phyloP scores from a whole-genome alignment of 192 early-diverging fungal genomes.

The Borealophlyctis nickersoniae region DNA sequence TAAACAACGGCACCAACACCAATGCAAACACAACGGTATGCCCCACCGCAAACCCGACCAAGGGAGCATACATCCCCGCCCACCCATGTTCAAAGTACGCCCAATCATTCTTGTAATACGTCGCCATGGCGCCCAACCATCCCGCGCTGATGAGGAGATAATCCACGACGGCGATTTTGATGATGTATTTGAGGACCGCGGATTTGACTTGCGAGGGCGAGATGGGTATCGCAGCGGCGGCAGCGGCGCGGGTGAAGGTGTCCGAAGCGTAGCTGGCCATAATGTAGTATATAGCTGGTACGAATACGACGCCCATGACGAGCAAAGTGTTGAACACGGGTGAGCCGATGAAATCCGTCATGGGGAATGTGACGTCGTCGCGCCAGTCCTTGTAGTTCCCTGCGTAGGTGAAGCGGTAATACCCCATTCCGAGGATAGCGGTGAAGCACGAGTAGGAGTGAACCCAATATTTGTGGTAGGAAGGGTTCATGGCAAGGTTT shows the following conservation, averaged over 20 bases:
- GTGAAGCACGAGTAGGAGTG: too few species aligned
- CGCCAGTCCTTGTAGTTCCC: conserved; percentile 3
- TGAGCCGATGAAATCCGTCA: conserved; percentile 6
- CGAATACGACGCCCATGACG: conserved; percentile 8
- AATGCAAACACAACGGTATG: too few species aligned
- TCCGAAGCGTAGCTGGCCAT: neutral
- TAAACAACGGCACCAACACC: too few species aligned
- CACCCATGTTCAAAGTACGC: too few species aligned
- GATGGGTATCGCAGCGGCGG: neutral
- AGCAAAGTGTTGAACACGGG: conserved; percentile 11
- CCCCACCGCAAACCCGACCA: too few species aligned
- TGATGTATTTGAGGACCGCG: neutral
- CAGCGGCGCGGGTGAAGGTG: neutral
- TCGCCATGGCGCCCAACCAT: too few species aligned
- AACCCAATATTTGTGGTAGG: too few species aligned
- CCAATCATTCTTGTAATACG: too few species aligned
- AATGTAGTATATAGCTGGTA: neutral
- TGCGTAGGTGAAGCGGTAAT: conserved; percentile 9
- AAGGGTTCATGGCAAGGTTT: too few species aligned
- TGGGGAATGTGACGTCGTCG: neutral
- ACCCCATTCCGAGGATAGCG: too few species aligned
- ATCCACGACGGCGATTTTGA: neutral
- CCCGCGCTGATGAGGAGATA: neutral
- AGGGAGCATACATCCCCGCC: too few species aligned
- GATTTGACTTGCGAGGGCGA: neutral